Evolutionary conservation across 768 basidiomycete genomes (phyloP).

Genomic region (Rhizopogon sp.): DNA sequence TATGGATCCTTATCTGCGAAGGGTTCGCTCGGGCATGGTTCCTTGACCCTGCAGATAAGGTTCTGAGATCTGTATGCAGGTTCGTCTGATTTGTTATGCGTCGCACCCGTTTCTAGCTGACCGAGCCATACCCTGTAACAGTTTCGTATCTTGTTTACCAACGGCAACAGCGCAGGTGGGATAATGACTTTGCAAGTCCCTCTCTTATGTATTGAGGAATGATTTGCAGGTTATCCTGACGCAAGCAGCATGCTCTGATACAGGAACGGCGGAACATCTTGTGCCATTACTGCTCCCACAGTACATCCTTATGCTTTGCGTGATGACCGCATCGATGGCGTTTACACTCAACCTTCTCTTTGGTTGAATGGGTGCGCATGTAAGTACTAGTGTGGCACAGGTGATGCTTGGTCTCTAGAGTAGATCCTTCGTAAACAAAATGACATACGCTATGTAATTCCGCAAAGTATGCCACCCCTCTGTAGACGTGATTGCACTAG

Average conservation of each 20-base stretch:
- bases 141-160: conserved; percentile 57
- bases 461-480: too few species aligned
- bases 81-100: conserved; percentile 27
- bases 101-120: background rate
- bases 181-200: background rate
- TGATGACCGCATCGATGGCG: background rate
- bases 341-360: background rate
- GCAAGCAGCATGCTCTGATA: too few species aligned
- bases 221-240: conserved; percentile 42
- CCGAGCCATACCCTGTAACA: conserved; percentile 14
- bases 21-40: conserved; percentile 42
- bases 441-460: too few species aligned
- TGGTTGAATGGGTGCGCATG: background rate
- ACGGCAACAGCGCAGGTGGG: conserved; percentile 54
- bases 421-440: too few species aligned
- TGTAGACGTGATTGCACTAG: too few species aligned
- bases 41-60: conserved; percentile 47
- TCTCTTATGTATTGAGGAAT: background rate
- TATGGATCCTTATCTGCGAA: conserved; percentile 40
- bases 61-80: conserved; percentile 67
- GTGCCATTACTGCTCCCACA: background rate
- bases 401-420: background rate
- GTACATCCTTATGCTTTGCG: background rate
- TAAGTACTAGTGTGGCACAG: background rate
- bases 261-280: conserved; percentile 38